Conservation (phyloP, 805 yeast species). For the Candida incommunis region DNA sequence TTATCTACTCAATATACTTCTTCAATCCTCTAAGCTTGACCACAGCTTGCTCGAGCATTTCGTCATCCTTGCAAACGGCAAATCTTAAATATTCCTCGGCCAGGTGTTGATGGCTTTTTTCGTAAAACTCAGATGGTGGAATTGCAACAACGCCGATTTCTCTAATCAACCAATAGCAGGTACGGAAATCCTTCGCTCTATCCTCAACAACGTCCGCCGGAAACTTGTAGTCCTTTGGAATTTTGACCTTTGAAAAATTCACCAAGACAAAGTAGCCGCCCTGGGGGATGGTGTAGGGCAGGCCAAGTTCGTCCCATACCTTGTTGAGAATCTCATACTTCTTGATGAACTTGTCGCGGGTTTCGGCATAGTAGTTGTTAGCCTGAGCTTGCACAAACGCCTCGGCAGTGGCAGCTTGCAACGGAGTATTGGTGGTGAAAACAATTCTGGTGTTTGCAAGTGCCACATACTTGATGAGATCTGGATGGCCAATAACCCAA, state of each 20-base stretch:
- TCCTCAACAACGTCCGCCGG: constrained; percentile 49
- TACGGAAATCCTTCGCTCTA: constrained; percentile 73
- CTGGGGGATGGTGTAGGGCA: constrained; percentile 83
- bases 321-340: constrained; percentile 63
- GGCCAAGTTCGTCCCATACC: constrained; percentile 72
- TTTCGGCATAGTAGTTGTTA: constrained; percentile 53
- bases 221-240: constrained; percentile 58
- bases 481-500: constrained; percentile 83
- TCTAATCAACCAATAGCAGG: constrained; percentile 85
- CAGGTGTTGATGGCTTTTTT: constrained; percentile 51
- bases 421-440: constrained; percentile 79
- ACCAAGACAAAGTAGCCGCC: constrained; percentile 92
- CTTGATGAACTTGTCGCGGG: constrained; percentile 49
- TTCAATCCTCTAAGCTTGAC: constrained; percentile 56
- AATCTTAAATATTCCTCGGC: constrained; percentile 82
- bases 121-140: constrained; percentile 92
- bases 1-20: constrained; percentile 41
- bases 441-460: constrained; percentile 92
- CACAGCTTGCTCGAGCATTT: constrained; percentile 67
- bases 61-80: constrained; percentile 92
- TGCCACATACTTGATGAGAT: constrained; percentile 63
- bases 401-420: constrained; percentile 82
- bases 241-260: constrained; percentile 66
- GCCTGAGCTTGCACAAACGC: constrained; percentile 52
- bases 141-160: constrained; percentile 92